Evolutionary conservation across 495 filamentous ascomycete genomes (phyloP).

Genomic region (Lichenothelia convexa): DNA sequence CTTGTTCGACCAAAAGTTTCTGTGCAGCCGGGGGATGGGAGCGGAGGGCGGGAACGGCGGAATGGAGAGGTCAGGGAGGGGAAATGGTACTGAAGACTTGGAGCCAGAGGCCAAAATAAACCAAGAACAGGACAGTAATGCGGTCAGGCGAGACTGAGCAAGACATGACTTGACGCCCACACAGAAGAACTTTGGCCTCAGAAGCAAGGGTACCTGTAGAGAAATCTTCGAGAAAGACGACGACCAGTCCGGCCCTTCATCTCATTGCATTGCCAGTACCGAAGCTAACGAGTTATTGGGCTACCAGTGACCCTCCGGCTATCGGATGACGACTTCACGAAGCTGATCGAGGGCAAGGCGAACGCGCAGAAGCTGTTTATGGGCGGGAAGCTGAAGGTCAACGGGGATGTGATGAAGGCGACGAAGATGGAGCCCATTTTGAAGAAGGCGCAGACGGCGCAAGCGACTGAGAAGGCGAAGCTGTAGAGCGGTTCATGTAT

Average conservation of each 20-base stretch:
- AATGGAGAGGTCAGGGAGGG: too few relatives aligned
- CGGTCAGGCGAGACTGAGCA: too few relatives aligned
- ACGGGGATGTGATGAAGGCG: conserved; percentile 97
- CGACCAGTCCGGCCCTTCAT: too few relatives aligned
- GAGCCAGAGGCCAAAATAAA: too few relatives aligned
- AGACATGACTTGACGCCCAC: too few relatives aligned
- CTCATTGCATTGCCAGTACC: too few relatives aligned
- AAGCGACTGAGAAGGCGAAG: too few relatives aligned
- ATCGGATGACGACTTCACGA: conserved; percentile 69
- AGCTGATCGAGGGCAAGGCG: conserved; percentile 70
- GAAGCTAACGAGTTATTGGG: neutral
- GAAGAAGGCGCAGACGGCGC: conserved; percentile 69
- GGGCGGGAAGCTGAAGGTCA: conserved; percentile 91
- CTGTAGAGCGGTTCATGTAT: conserved; percentile 42
- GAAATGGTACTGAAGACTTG: too few relatives aligned
- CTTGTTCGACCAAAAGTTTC: too few relatives aligned
- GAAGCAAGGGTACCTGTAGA: neutral
- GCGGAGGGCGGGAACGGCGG: too few relatives aligned
- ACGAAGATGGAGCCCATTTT: conserved; percentile 91
- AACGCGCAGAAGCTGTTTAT: conserved; percentile 94
- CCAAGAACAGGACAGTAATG: too few relatives aligned
- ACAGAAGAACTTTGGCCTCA: neutral
- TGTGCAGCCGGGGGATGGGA: too few relatives aligned
- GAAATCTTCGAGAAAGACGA: neutral
- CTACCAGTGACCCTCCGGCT: conserved; percentile 60